Evolutionary conservation across 768 basidiomycete genomes (phyloP), one percentile per base, ranked within the genome.

Genomic region (Crucibulum laeve): DNA sequence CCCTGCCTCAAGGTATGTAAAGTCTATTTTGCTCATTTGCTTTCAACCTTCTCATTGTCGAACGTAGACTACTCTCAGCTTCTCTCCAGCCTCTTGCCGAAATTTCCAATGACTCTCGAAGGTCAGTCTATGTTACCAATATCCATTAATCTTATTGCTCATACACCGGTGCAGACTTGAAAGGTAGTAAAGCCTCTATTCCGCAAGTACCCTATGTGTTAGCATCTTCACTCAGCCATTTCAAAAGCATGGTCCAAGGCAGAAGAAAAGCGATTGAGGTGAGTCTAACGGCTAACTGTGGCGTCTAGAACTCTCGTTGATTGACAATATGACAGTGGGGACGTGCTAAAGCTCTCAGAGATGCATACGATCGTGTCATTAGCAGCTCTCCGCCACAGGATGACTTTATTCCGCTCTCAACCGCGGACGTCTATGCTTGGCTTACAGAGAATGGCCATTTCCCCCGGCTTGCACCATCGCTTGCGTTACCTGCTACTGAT

Each of bases 211-310:
- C 74, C 2, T 77, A 79, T 45, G 69, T 50, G 42, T 54, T 75
- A 3, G 68, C 62, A 4, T 41, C 62, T 4, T 61, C 55, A 15
- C 52, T 55, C 3, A 32, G 55, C 5, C 62, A 72, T 40, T 68
- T 74, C 26, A 61, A 60, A 21, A 52, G 46, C 25, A 55, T 76
- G 4, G 52, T 69, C 15, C 40, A 62, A 23, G 77, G 77, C 17
- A 63, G 76, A 43, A 62, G 69, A 42, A 77, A 77, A 55, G 75
- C 76, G 3, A 74, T 79, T 11, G 74, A 76, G 59, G 76, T 76
- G 50, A 44, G 60, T 43, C 26, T 24, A 14, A 11, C 24, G 6
- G 35, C 30, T 42, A 10, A 14, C 10, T 38, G 43, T n/a, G 5
- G 13, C 23, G 41, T 4, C 25, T 24, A 18, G 38, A 41, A 25